phyloP scores from a whole-genome alignment of 306 rosid species.

The Purshia tridentata region DNA sequence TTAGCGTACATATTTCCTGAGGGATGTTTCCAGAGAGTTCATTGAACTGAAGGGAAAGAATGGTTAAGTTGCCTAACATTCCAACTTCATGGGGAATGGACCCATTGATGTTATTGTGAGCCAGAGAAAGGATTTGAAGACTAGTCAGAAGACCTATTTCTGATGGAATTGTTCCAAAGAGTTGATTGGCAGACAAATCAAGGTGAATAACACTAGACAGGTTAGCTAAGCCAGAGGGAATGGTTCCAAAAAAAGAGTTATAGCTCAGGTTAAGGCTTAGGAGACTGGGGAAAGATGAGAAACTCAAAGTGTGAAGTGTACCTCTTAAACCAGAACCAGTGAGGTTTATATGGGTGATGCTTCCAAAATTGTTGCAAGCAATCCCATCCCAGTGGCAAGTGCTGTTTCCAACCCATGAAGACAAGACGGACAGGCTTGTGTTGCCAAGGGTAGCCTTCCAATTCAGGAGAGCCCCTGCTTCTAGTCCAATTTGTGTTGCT shows the following conservation, averaged over 20 bases:
- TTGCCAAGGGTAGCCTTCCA: slow-evolving; percentile 32
- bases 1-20: slow-evolving; percentile 7
- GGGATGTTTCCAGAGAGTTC: slow-evolving; percentile 18
- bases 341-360: slow-evolving; percentile 23
- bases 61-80: background rate
- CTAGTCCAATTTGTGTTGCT: background rate
- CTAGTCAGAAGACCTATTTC: background rate
- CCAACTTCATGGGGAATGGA: slow-evolving; percentile 9
- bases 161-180: slow-evolving; percentile 10
- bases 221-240: slow-evolving; percentile 5
- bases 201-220: background rate
- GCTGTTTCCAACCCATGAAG: slow-evolving; percentile 27
- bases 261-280: slow-evolving; percentile 14
- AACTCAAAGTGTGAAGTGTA: slow-evolving; percentile 23
- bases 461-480: slow-evolving; percentile 28
- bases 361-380: slow-evolving; percentile 14
- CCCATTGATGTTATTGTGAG: slow-evolving; percentile 3
- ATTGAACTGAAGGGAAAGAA: background rate
- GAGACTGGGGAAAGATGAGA: slow-evolving; percentile 29
- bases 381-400: slow-evolving; percentile 31
- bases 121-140: slow-evolving; percentile 9
- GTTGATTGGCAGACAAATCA: no score
- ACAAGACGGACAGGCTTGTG: slow-evolving; percentile 7
- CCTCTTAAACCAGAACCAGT: slow-evolving; percentile 28
- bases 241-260: slow-evolving; percentile 12